These are phyloP conservation scores for Beta vulgaris DNA, from an alignment of 148 eudicot genomes.

Conservation along the genomic window DNA sequence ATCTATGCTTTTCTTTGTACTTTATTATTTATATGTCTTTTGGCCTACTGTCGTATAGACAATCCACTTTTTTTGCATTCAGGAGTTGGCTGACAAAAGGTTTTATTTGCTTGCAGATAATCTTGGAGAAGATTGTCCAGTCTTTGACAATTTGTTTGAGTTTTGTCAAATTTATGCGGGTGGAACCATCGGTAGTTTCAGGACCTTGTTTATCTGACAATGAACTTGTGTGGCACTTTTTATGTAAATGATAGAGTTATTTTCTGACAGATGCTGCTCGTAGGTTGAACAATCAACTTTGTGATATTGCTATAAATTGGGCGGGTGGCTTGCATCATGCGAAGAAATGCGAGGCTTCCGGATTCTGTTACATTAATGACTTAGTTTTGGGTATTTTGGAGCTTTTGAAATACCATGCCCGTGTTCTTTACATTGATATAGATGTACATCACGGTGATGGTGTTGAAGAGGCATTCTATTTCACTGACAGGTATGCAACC, in stretches of 20 bases:
- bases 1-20: neutral
- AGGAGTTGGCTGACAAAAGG: slow-evolving; percentile 12
- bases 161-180: slow-evolving; percentile 99
- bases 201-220: neutral
- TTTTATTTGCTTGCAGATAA: slow-evolving; percentile 55
- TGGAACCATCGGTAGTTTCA: slow-evolving; percentile 85
- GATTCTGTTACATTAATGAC: slow-evolving; percentile 97
- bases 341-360: slow-evolving; percentile 96
- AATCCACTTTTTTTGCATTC: neutral
- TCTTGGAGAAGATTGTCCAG: slow-evolving; percentile 98
- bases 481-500: slow-evolving; percentile 71
- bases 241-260: slow-evolving; percentile 20
- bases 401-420: slow-evolving; percentile 95
- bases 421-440: slow-evolving; percentile 95
- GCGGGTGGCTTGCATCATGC: slow-evolving; percentile 99
- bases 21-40: no score
- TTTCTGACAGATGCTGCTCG: slow-evolving; percentile 85
- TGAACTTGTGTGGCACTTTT: neutral
- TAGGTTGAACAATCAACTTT: slow-evolving; percentile 84
- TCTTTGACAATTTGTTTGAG: slow-evolving; percentile 92
- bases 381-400: slow-evolving; percentile 95
- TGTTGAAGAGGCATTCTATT: slow-evolving; percentile 99
- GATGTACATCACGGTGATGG: slow-evolving; percentile 99
- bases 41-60: neutral
- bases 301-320: slow-evolving; percentile 98